Percentiles rank a stretch among this genome's conserved stretches.
Evolutionary conservation across 176 grass and related monocot genomes (phyloP).

Genomic region (Cenchrus americanus): DNA sequence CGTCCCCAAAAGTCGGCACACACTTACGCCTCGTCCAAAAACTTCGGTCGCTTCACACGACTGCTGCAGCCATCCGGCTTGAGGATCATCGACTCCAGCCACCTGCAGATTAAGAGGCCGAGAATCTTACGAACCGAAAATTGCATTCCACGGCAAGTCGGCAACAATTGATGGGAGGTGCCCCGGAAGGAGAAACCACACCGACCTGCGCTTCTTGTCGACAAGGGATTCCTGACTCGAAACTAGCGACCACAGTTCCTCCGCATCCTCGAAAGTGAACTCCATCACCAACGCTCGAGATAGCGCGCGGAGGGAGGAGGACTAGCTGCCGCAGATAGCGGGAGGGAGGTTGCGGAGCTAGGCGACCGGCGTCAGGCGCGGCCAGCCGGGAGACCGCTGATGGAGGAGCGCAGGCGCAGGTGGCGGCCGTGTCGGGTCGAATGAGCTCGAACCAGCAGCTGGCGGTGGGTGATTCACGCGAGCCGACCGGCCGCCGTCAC

Average conservation of each 20-base stretch:
- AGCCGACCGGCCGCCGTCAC: not conserved
- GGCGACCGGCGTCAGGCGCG: not conserved
- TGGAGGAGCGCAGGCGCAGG: not conserved
- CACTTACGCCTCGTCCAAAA: constrained; percentile 36
- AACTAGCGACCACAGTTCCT: constrained; percentile 38
- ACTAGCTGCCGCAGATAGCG: not conserved
- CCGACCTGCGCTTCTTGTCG: constrained; percentile 43
- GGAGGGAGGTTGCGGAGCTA: not conserved
- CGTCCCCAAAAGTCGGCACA: not conserved
- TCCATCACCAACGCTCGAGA: not conserved
- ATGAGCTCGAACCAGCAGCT: not conserved
- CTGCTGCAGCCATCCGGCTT: not conserved
- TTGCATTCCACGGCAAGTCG: not conserved
- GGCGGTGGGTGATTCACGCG: not conserved
- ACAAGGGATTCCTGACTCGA: constrained; percentile 21
- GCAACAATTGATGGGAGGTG: not conserved
- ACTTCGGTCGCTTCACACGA: constrained; percentile 42
- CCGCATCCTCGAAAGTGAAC: constrained; percentile 49
- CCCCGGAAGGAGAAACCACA: not conserved
- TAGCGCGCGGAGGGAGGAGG: not conserved
- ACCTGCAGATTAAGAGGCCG: constrained; percentile 22
- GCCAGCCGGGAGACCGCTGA: too few species aligned
- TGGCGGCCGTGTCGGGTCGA: not conserved
- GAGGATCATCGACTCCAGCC: constrained; percentile 33
- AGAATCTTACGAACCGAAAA: not conserved